Conservation (phyloP, 78 protist genomes). For the Dictyostelium citrinum region DNA sequence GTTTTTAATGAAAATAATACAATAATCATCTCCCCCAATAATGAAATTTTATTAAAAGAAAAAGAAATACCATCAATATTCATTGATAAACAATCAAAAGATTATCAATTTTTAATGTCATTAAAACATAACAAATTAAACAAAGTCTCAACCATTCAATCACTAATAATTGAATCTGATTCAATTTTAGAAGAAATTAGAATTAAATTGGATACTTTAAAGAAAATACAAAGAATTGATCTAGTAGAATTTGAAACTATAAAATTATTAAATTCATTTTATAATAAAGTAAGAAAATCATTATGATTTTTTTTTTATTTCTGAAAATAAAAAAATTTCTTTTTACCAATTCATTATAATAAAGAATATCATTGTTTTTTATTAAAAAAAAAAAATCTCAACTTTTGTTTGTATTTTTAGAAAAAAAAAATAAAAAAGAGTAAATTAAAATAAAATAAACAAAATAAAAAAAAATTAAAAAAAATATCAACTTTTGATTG, state of each 20-base stretch:
- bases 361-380: too few species aligned
- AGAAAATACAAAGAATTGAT: not conserved
- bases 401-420: too few species aligned
- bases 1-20: not conserved
- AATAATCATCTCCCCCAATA: not conserved
- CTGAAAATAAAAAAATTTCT: too few species aligned
- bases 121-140: not conserved
- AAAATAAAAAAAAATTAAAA: too few species aligned
- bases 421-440: too few species aligned
- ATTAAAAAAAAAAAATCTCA: too few species aligned
- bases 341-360: too few species aligned
- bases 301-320: too few species aligned
- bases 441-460: too few species aligned
- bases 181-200: not conserved
- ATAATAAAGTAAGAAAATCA: conserved; percentile 40
- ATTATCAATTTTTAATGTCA: not conserved
- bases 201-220: not conserved
- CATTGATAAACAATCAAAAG: not conserved
- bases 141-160: not conserved
- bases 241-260: not conserved
- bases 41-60: not conserved
- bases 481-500: too few species aligned
- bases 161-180: not conserved
- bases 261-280: not conserved
- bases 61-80: not conserved